Evolutionary conservation across 2,329 filamentous ascomycete genomes (phyloP).

Genomic region (Sporothrix schenckii): DNA sequence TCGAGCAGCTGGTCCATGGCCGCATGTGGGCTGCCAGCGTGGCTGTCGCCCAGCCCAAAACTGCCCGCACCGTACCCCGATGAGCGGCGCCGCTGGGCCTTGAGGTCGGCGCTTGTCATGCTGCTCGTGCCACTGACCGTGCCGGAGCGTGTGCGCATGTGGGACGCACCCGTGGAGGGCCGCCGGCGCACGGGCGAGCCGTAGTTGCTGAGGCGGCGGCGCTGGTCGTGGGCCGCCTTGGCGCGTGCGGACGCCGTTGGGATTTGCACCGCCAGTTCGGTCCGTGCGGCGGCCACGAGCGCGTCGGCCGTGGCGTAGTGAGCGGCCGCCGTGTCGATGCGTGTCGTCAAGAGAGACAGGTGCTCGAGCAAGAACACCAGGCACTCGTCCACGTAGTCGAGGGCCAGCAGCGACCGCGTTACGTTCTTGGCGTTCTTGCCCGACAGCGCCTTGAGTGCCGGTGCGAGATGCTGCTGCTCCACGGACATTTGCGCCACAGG

Average conservation of each 20-base stretch:
- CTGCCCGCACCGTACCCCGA: constrained; percentile 38
- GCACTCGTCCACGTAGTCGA: constrained; percentile 58
- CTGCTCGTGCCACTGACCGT: constrained; percentile 28
- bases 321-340: constrained; percentile 51
- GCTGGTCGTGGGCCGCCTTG: constrained; percentile 22
- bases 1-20: constrained; percentile 55
- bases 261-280: constrained; percentile 47
- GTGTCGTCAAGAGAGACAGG: constrained; percentile 48
- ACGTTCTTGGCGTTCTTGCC: constrained; percentile 50
- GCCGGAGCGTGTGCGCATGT: constrained; percentile 43
- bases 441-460: constrained; percentile 55
- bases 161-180: constrained; percentile 40
- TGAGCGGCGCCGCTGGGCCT: constrained; percentile 43
- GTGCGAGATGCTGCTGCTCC: constrained; percentile 67
- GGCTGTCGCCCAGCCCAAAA: not conserved
- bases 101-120: constrained; percentile 13
- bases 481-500: constrained; percentile 72
- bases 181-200: constrained; percentile 45
- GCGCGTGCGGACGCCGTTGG: constrained; percentile 27
- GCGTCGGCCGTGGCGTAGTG: constrained; percentile 49
- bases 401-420: constrained; percentile 51
- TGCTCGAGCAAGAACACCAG: constrained; percentile 56
- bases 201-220: constrained; percentile 37
- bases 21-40: constrained; percentile 43
- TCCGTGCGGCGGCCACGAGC: constrained; percentile 49